Evolutionary conservation across 345 rosid species (phyloP).

Genomic region (Trapa incisa): DNA sequence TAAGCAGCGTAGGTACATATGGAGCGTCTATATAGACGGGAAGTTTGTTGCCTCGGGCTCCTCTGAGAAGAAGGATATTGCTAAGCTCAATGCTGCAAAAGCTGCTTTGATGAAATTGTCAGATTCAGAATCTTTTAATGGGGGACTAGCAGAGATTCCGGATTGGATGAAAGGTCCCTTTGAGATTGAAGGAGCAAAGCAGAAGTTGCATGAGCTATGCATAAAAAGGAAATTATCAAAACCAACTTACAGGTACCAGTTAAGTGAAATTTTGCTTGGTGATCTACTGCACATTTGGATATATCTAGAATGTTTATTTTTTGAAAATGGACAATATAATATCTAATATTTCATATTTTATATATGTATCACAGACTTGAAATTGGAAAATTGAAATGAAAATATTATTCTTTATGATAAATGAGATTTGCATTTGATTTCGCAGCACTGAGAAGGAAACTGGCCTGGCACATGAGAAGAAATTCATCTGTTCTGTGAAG

Average conservation of each 20-base stretch:
- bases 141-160: neutral
- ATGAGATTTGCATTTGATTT: neutral
- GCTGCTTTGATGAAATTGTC: conserved; percentile 37
- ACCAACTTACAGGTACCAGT: conserved; percentile 49
- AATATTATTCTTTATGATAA: no score
- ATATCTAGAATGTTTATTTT: no score
- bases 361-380: no score
- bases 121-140: conserved; percentile 1
- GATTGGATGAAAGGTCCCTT: conserved; percentile 7
- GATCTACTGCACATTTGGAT: neutral
- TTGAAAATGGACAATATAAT: no score
- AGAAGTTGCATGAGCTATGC: conserved; percentile 46
- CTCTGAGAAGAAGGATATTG: conserved; percentile 44
- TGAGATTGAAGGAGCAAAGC: conserved; percentile 38
- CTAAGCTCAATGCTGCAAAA: conserved; percentile 59
- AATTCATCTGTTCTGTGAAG: conserved; percentile 37
- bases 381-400: no score
- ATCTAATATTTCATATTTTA: no score
- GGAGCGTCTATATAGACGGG: conserved; percentile 41
- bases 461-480: conserved; percentile 36
- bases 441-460: conserved; percentile 48
- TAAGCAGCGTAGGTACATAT: conserved; percentile 16
- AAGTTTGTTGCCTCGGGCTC: conserved; percentile 33
- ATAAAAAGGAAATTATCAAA: conserved; percentile 51
- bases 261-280: neutral